Evolutionary conservation across 495 filamentous ascomycete genomes (phyloP), one percentile per base, ranked within the genome.

Genomic region (Xanthoparmelia taractica): DNA sequence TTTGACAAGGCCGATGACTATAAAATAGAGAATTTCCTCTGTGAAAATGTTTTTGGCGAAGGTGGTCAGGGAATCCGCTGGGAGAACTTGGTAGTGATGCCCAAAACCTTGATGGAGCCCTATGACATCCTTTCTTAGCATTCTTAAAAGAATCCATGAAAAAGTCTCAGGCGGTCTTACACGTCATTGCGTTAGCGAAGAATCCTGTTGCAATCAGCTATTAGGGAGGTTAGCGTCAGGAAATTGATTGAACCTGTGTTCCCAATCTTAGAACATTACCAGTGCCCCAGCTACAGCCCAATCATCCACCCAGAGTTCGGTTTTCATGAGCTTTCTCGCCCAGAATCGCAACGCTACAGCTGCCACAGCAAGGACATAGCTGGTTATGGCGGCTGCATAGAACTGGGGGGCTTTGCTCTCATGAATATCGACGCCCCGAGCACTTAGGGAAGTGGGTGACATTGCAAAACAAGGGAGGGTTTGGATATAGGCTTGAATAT

Each of bases 1-100:
- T 37, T 68, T 72, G 17, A 63, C 59, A 13, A 55, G 45, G 61
- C 45, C 43, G 23, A 72, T 63, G 15, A 33, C n/a, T 17, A 34
- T 18, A 4, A 43, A 18, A 41, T 72, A 72, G 45, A 66, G 50
- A 29, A 70, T 59, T 41, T 70, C 47, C n/a, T 31, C 60, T 34
- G 52, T 37, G 33, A 63, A 72, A 20, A 70, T 8, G 27, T 56
- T 63, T 38, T 62, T 64, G 36, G 60, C 40, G 27, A 64, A 66
- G 10, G 60, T 20, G 27, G 50, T 59, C 4, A 63, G 0, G 3
- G 60, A 38, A 10, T 61, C 57, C 13, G 38, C 52, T 37, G 56
- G 18, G 50, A 25, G 20, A 25, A 58, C 58, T 40, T 48, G 64
- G 29, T 66, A 31, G 57, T 68, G 59, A 10, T 31, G 48, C 23